Evolutionary conservation across 805 yeast genomes (phyloP).

Genomic region (Yarrowia keelungensis): DNA sequence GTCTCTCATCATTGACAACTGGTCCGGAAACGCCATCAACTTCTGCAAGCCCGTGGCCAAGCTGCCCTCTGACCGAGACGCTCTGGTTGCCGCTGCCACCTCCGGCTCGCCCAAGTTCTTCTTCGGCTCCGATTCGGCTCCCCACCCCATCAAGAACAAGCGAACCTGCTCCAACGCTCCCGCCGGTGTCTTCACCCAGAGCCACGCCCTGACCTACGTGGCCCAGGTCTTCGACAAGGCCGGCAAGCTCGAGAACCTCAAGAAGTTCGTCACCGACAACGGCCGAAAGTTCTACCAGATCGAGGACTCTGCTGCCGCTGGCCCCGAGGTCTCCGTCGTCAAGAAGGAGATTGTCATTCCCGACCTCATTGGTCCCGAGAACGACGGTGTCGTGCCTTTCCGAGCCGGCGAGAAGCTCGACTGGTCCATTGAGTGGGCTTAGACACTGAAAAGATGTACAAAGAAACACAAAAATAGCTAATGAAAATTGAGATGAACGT

Average conservation of each 20-base stretch:
- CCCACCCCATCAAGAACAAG: constrained; percentile 86
- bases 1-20: constrained; percentile 83
- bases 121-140: constrained; percentile 98
- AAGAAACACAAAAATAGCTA: constrained; percentile 10
- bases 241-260: constrained; percentile 68
- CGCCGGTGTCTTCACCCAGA: constrained; percentile 98
- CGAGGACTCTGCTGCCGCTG: constrained; percentile 56
- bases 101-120: constrained; percentile 92
- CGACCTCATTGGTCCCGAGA: constrained; percentile 58
- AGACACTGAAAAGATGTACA: neutral
- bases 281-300: constrained; percentile 74
- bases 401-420: constrained; percentile 75
- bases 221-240: constrained; percentile 82
- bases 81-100: constrained; percentile 85
- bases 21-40: constrained; percentile 96
- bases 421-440: constrained; percentile 78
- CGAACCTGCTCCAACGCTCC: constrained; percentile 82
- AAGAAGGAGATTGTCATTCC: constrained; percentile 61
- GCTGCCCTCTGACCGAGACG: constrained; percentile 80
- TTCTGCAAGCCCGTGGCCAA: constrained; percentile 99
- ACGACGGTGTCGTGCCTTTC: constrained; percentile 78
- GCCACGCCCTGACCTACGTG: constrained; percentile 77
- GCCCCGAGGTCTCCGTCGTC: constrained; percentile 56
- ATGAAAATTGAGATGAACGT: neutral
- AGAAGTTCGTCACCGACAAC: constrained; percentile 74